A percentile compares a stretch with the other conserved stretches of the same genome.
Conservation (phyloP, 148 eudicot species). For the Rhododendron williamsianum region DNA sequence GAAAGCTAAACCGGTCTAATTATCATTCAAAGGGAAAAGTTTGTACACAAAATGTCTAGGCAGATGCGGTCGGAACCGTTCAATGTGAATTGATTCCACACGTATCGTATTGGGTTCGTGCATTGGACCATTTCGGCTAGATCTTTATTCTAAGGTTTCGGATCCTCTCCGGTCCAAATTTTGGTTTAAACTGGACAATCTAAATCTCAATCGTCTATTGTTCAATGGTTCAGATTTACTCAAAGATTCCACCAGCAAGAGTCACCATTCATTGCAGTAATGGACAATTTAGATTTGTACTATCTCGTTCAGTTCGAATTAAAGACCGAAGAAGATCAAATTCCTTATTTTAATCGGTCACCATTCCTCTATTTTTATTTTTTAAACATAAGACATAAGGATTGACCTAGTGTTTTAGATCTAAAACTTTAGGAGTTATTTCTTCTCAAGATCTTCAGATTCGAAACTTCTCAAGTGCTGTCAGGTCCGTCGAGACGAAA, state of each 20-base stretch:
- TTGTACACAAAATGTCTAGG: not conserved
- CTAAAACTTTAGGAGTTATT: too few relatives aligned
- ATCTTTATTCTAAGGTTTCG: not conserved
- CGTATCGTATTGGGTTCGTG: not conserved
- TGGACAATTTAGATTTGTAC: too few relatives aligned
- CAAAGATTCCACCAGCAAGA: not conserved
- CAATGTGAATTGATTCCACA: not conserved
- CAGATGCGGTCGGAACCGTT: not conserved
- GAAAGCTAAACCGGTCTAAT: not conserved
- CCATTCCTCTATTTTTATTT: too few relatives aligned
- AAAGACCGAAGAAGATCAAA: too few relatives aligned
- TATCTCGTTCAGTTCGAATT: not conserved
- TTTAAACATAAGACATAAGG: not conserved
- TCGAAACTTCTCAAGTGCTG: too few relatives aligned
- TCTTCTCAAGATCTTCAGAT: accelerated
- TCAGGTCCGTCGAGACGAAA: accelerated
- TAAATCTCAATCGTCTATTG: too few relatives aligned
- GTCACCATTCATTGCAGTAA: too few relatives aligned
- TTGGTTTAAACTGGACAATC: too few relatives aligned
- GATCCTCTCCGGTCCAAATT: too few relatives aligned
- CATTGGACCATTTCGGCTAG: not conserved
- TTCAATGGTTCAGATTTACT: too few relatives aligned
- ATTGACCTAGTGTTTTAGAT: not conserved
- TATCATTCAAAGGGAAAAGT: not conserved
- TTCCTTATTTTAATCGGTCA: not conserved